These are phyloP conservation scores for Ceratocystis colombiana DNA, from an alignment of 2,329 filamentous ascomycete genomes.

Conservation along the genomic window DNA sequence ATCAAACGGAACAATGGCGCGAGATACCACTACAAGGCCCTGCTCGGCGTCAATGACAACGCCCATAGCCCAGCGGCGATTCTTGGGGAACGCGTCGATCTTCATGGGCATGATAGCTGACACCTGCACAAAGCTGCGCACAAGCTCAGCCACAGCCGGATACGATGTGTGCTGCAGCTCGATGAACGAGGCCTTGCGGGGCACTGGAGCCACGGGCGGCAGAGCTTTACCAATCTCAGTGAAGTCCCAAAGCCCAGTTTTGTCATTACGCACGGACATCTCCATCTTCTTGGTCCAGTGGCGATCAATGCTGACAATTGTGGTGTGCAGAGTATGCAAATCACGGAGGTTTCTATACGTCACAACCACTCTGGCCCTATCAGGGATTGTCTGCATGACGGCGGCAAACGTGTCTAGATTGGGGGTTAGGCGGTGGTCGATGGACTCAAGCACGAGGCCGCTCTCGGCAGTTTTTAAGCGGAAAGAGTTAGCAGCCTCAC, in stretches of 20 bases:
- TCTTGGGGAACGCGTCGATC: constrained; percentile 93
- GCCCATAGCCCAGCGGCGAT: constrained; percentile 88
- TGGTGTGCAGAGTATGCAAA: constrained; percentile 86
- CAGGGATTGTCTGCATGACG: constrained; percentile 79
- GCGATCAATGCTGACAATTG: constrained; percentile 82
- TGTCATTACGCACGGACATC: constrained; percentile 80
- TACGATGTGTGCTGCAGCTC: constrained; percentile 80
- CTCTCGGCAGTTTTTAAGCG: constrained; percentile 82
- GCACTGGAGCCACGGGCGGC: constrained; percentile 60
- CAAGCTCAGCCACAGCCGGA: constrained; percentile 81
- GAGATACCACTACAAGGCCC: constrained; percentile 84
- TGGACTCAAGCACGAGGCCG: constrained; percentile 85
- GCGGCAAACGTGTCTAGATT: constrained; percentile 82
- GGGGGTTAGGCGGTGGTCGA: constrained; percentile 85
- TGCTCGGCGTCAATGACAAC: constrained; percentile 96
- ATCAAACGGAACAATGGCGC: constrained; percentile 91
- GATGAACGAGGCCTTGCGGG: constrained; percentile 79
- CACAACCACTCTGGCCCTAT: constrained; percentile 74
- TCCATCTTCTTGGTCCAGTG: constrained; percentile 97
- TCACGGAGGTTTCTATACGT: constrained; percentile 94
- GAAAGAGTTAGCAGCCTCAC: constrained; percentile 90
- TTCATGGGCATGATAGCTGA: constrained; percentile 90
- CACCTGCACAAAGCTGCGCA: constrained; percentile 89
- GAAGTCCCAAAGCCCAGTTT: constrained; percentile 90
- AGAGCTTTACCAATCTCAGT: constrained; percentile 71